Evolutionary conservation across 108 stramenopile genomes (phyloP).

Genomic region (Fragilaria radians): DNA sequence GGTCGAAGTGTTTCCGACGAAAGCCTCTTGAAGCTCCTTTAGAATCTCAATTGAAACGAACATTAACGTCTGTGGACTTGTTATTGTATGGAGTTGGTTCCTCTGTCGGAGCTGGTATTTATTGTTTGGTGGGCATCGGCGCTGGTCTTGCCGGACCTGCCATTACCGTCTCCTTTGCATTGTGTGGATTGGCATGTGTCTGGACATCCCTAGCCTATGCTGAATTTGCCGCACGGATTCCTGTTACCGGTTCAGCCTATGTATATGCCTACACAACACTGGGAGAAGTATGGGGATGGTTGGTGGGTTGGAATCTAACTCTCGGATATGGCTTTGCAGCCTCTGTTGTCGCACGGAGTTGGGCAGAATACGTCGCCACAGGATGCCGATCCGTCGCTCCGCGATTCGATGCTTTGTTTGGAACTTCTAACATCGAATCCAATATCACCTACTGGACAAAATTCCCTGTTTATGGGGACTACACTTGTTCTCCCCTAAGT

Average conservation of each 20-base stretch:
- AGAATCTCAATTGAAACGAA: constrained; percentile 16
- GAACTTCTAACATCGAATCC: not conserved
- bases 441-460: constrained; percentile 15
- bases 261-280: constrained; percentile 72
- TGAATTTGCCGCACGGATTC: constrained; percentile 72
- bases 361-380: constrained; percentile 42
- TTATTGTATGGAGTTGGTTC: constrained; percentile 42
- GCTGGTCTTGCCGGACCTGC: constrained; percentile 72
- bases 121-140: constrained; percentile 79
- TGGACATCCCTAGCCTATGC: constrained; percentile 79
- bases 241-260: constrained; percentile 66
- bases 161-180: constrained; percentile 57
- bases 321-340: constrained; percentile 55
- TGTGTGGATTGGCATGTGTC: constrained; percentile 63
- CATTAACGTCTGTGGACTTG: constrained; percentile 32
- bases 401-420: too few relatives aligned
- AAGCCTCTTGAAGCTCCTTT: constrained; percentile 6
- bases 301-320: constrained; percentile 43
- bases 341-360: constrained; percentile 43
- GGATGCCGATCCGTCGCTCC: not conserved
- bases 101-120: constrained; percentile 74
- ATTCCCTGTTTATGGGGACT: constrained; percentile 24
- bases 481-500: constrained; percentile 53
- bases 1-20: too few relatives aligned
- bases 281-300: constrained; percentile 48